Evolutionary conservation across 768 basidiomycete species (phyloP).

Genomic region (Mycena filopes): DNA sequence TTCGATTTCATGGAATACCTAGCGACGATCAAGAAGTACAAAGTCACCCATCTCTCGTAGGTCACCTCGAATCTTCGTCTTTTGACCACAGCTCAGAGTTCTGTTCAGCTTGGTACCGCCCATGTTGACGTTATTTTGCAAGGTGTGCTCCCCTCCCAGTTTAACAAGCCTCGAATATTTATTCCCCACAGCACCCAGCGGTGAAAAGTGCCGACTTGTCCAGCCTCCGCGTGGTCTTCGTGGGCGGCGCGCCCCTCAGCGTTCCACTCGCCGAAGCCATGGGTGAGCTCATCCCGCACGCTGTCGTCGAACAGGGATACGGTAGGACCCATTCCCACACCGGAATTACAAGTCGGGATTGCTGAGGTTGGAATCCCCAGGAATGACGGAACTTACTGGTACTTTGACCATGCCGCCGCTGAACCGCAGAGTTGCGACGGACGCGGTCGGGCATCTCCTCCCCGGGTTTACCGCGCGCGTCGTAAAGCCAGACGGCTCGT

Average conservation of each 20-base stretch:
- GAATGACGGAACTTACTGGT: constrained; percentile 51
- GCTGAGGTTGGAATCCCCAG: constrained; percentile 31
- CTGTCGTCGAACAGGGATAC: background rate
- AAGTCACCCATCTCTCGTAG: constrained; percentile 51
- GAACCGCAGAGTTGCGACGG: constrained; percentile 42
- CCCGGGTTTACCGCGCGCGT: constrained; percentile 51
- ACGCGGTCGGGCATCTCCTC: constrained; percentile 51
- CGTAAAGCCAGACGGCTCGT: constrained; percentile 37
- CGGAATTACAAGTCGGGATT: too few species aligned
- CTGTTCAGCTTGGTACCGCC: constrained; percentile 47
- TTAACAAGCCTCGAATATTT: background rate
- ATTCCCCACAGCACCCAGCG: constrained; percentile 45
- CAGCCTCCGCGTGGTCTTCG: background rate
- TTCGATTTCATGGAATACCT: constrained; percentile 50
- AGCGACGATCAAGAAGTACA: constrained; percentile 44
- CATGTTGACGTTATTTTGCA: constrained; percentile 52
- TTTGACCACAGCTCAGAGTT: background rate
- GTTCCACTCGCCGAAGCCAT: background rate
- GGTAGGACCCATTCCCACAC: background rate
- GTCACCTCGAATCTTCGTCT: constrained; percentile 13
- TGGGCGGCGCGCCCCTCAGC: background rate
- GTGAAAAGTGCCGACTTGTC: constrained; percentile 10
- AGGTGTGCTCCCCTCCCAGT: background rate
- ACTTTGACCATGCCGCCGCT: constrained; percentile 41
- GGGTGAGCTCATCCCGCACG: background rate